Conservation (phyloP, 495 filamentous ascomycete species). For the Choiromyces venosus region DNA sequence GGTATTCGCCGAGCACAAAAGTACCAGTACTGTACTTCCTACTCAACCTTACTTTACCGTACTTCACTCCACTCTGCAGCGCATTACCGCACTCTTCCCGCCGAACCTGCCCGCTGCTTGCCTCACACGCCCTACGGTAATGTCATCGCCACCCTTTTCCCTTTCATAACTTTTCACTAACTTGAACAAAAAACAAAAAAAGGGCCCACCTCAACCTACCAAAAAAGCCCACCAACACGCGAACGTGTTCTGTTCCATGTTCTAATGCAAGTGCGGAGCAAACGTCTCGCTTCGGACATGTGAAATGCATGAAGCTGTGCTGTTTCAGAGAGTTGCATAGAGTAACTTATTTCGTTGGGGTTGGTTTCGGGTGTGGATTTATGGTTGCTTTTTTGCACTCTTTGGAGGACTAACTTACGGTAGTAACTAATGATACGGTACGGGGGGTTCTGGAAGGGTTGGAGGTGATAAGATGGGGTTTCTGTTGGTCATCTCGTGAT, state of each 20-base stretch:
- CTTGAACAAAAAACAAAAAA: background rate
- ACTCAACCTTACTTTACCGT: too few species aligned
- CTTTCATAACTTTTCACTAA: too few species aligned
- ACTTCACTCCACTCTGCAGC: background rate
- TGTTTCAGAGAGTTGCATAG: background rate
- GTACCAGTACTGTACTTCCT: too few species aligned
- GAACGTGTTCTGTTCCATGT: background rate
- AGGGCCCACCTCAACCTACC: too few species aligned
- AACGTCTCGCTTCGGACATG: background rate
- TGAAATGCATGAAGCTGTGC: background rate
- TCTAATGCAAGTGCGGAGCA: too few species aligned
- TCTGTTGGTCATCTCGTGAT: conserved; percentile 2
- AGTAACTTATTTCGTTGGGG: background rate
- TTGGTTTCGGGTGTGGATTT: background rate
- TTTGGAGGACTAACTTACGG: too few species aligned
- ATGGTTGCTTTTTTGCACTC: background rate
- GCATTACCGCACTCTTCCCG: too few species aligned
- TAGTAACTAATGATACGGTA: background rate
- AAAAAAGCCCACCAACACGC: background rate
- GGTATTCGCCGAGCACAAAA: too few species aligned
- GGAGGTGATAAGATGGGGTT: background rate
- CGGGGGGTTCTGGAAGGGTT: background rate
- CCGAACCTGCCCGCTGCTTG: too few species aligned
- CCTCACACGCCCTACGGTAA: too few species aligned
- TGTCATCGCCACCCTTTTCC: too few species aligned